phyloP scores from a whole-genome alignment of 1,284 basidiomycete species.

The Trichosporon faecale region DNA sequence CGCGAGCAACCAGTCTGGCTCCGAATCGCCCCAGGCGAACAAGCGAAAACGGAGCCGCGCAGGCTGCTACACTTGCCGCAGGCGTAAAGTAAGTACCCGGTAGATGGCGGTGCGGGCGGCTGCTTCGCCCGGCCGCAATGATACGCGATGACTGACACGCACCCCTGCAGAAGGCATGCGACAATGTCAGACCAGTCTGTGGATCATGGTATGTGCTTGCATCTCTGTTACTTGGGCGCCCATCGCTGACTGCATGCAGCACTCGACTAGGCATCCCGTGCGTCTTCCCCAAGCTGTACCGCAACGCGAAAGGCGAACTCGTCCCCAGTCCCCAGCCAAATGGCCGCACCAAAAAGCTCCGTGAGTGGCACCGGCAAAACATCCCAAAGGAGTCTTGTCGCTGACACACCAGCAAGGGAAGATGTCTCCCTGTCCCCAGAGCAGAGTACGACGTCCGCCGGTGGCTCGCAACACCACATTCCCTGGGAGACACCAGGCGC shows the following conservation, averaged over 20 bases:
- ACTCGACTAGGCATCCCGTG: constrained; percentile 27
- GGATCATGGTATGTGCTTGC: constrained; percentile 23
- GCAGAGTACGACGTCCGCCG: constrained; percentile 7
- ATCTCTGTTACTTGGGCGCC: neutral
- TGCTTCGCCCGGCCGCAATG: neutral
- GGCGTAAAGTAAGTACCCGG: constrained; percentile 23
- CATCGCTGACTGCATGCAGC: constrained; percentile 10
- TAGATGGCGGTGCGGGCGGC: neutral
- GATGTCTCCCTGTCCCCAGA: neutral
- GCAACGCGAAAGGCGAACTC: constrained; percentile 28
- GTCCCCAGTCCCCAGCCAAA: constrained; percentile 31
- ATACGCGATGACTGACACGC: neutral
- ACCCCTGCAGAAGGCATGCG: constrained; percentile 28
- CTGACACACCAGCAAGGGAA: neutral
- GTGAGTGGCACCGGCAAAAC: constrained; percentile 20
- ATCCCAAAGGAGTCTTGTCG: neutral
- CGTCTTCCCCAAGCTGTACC: constrained; percentile 30
- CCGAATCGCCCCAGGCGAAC: constrained; percentile 15
- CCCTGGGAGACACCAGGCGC: constrained; percentile 9
- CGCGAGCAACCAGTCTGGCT: neutral
- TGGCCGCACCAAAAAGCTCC: constrained; percentile 26
- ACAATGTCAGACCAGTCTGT: constrained; percentile 23
- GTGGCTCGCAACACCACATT: constrained; percentile 8
- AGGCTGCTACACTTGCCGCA: constrained; percentile 29
- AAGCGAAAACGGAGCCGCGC: constrained; percentile 26